Percentiles rank a stretch among this genome's conserved stretches.
These are phyloP conservation scores for Primulina eburnea DNA, from an alignment of 257 asterid genomes.

Conservation along the genomic window DNA sequence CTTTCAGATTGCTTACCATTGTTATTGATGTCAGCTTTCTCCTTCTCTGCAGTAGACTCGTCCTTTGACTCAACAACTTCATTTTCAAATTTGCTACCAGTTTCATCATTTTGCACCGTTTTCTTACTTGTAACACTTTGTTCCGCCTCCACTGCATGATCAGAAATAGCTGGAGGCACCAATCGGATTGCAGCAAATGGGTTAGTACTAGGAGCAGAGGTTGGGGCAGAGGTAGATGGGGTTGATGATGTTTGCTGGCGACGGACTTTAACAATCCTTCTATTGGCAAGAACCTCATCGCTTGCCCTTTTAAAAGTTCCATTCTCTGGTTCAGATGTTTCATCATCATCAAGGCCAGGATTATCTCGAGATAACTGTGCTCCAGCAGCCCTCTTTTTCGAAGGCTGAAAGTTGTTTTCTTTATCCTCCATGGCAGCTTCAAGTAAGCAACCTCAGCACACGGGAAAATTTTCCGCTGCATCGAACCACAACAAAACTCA, in stretches of 20 bases:
- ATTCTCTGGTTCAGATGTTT: constrained; percentile 52
- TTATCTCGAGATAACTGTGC: constrained; percentile 76
- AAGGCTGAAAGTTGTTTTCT: constrained; percentile 57
- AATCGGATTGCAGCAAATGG: constrained; percentile 72
- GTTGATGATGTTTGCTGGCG: constrained; percentile 50
- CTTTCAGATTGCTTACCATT: constrained; percentile 27
- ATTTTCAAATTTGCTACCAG: constrained; percentile 32
- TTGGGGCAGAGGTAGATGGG: constrained; percentile 33
- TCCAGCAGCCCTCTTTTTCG: constrained; percentile 91
- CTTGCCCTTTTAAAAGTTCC: constrained; percentile 88
- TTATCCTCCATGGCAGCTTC: constrained; percentile 66
- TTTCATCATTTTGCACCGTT: constrained; percentile 28
- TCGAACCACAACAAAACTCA: constrained; percentile 23
- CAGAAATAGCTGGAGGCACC: constrained; percentile 42
- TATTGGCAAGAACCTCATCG: constrained; percentile 73
- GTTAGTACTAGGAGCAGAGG: constrained; percentile 50
- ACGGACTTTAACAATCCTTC: constrained; percentile 88
- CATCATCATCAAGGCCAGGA: constrained; percentile 88
- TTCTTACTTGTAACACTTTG: constrained; percentile 29
- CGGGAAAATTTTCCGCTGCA: constrained; percentile 28
- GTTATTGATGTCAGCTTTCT: constrained; percentile 26
- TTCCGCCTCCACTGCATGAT: constrained; percentile 28
- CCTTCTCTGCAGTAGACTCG: constrained; percentile 27
- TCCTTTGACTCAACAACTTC: constrained; percentile 33
- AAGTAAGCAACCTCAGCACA: constrained; percentile 14